Evolutionary conservation across 305 asterid species (phyloP), one percentile per base, ranked within the genome.

Genomic region (Solanum hybrid): DNA sequence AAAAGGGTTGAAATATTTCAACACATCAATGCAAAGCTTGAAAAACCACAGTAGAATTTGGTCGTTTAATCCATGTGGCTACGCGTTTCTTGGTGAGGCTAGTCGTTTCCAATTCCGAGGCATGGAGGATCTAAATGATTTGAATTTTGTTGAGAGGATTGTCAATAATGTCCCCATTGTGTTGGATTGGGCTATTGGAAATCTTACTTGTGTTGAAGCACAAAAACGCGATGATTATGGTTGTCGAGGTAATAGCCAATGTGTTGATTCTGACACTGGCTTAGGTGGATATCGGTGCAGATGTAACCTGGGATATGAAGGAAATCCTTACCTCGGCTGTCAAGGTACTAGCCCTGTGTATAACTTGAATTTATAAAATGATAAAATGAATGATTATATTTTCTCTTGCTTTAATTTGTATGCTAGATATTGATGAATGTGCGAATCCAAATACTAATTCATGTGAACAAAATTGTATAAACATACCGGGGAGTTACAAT

Each of bases 281-380:
- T 29, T 89, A 3, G 91, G 92, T n/a, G 96, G 97, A 3, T 95
- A 95, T n/a, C 88, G 93, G 3, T 95, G 97, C 22, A 90, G 29
- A 24, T 95, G 96, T 74, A 34, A 6, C 16, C 2, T 2, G 9
- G 97, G 97, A 13, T 94, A 90, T 16, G 51, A 91, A 18, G 97
- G 97, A 86, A 95, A 92, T 88, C 95, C 97, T 4, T 94, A 95
- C 90, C 89, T 95, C 2, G 95, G 95, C 24, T 95, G 97, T 93
- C 92, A 88, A 90, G 96, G 96, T 94, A 61, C 37, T 29, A 74
- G 20, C 39, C 24, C 3, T 29, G 61, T 36, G 42, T 11, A 36
- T 79, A 79, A n/a, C 9, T 79, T 26, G 20, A 79, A 36, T 36
- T 24, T 33, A 78, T 36, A 40, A 79, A 79, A 34, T 2, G 84